Evolutionary conservation across 1,139 yeast genomes (phyloP).

Genomic region (Hanseniaspora sp.): DNA sequence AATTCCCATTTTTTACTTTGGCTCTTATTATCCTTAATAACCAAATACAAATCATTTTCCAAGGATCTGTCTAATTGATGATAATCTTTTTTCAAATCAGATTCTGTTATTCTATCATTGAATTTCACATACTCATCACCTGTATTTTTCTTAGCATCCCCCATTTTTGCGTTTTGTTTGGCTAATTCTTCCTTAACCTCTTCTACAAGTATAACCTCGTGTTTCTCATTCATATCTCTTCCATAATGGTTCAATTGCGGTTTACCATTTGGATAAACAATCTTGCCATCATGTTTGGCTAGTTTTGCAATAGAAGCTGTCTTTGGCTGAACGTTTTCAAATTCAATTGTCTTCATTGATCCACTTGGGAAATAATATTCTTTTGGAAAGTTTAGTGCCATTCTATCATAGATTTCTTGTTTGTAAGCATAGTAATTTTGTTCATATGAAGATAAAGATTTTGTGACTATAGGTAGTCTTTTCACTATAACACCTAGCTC

Average conservation of each 20-base stretch:
- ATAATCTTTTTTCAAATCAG: conserved; percentile 54
- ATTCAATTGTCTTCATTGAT: conserved; percentile 76
- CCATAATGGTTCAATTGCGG: conserved; percentile 71
- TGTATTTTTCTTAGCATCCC: conserved; percentile 50
- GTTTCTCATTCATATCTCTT: conserved; percentile 79
- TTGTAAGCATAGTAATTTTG: conserved; percentile 70
- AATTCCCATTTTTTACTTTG: conserved; percentile 51
- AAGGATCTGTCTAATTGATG: conserved; percentile 68
- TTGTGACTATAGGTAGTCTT: conserved; percentile 74
- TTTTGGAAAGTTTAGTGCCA: conserved; percentile 96
- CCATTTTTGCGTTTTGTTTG: conserved; percentile 25
- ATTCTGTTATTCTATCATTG: conserved; percentile 62
- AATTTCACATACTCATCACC: conserved; percentile 4
- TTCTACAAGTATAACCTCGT: conserved; percentile 59
- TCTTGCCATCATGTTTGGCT: conserved; percentile 57
- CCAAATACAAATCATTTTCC: conserved; percentile 66
- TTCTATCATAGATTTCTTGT: conserved; percentile 70
- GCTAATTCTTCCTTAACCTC: conserved; percentile 33
- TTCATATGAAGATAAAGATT: conserved; percentile 64
- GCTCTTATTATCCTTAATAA: conserved; percentile 34
- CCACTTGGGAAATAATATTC: conserved; percentile 89
- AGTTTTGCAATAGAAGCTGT: not conserved
- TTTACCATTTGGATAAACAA: conserved; percentile 67
- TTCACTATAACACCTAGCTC: conserved; percentile 49
- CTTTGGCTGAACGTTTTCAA: conserved; percentile 52